Evolutionary conservation across 2,329 filamentous ascomycete species (phyloP), one percentile per base, ranked within the genome.

Genomic region (Nothophaeocryptopus gaeumannii): DNA sequence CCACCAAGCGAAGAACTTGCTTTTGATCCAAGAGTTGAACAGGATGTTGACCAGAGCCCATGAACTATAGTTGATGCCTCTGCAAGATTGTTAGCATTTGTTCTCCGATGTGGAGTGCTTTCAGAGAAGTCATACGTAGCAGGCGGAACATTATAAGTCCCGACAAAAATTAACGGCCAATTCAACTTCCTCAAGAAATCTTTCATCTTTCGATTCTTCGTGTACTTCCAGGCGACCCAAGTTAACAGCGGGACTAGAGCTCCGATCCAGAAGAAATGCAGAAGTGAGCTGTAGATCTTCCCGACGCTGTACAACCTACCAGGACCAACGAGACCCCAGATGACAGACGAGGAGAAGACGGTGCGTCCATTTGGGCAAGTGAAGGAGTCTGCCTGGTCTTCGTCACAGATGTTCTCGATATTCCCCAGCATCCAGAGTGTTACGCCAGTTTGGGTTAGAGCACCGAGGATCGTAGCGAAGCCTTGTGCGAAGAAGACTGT

Each of bases 61-160:
- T 33, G 91, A 86, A 1, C 84, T 88, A 66, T 93, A 95, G 68
- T 95, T 95, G 56, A 95, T 82, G 0, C 89, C 54, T n/a, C n/a
- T n/a, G n/a, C n/a, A n/a, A n/a, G n/a, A n/a, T 34, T n/a, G n/a
- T n/a, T n/a, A n/a, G n/a, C n/a, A n/a, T n/a, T n/a, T n/a, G n/a
- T n/a, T n/a, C n/a, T n/a, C n/a, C n/a, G n/a, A n/a, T n/a, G n/a
- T n/a, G n/a, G n/a, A n/a, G n/a, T n/a, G n/a, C n/a, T n/a, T n/a
- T n/a, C n/a, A n/a, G n/a, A n/a, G n/a, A n/a, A n/a, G n/a, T n/a
- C n/a, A n/a, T n/a, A n/a, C 1, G 72, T 79, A 1, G 89, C 89
- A 0, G 89, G 89, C 0, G 89, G 89, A 43, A 95, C 61, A 36
- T 65, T 63, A 32, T 62, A 63, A 13, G 59, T 61, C n/a, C 55